Evolutionary conservation across 805 yeast species (phyloP).

Genomic region (Torulaspora maleeae): DNA sequence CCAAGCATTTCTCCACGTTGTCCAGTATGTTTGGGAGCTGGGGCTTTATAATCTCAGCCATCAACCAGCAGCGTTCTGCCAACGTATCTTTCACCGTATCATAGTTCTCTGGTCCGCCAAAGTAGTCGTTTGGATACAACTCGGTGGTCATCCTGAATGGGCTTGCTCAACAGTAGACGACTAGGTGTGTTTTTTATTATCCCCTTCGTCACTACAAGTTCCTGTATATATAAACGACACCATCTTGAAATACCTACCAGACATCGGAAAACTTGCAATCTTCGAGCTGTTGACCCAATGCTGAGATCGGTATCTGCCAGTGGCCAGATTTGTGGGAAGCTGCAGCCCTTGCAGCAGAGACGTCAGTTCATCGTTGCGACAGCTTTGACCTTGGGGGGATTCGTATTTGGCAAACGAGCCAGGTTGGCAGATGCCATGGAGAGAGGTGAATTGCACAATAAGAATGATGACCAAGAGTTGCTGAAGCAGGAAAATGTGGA

Average conservation of each 20-base stretch:
- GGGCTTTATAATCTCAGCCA: conserved; percentile 44
- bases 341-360: conserved; percentile 8
- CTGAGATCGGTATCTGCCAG: background rate
- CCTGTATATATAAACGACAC: background rate
- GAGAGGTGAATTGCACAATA: conserved; percentile 30
- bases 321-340: background rate
- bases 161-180: background rate
- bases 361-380: conserved; percentile 15
- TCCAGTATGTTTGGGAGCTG: conserved; percentile 46
- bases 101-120: conserved; percentile 18
- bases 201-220: background rate
- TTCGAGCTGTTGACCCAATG: background rate
- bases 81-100: conserved; percentile 10
- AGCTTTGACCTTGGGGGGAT: conserved; percentile 18
- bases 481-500: conserved; percentile 34
- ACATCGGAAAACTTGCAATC: background rate
- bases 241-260: background rate
- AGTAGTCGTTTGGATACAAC: conserved; percentile 30
- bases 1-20: conserved; percentile 40
- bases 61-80: conserved; percentile 43
- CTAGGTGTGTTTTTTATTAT: background rate
- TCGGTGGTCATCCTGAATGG: conserved; percentile 33
- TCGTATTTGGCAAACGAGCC: conserved; percentile 42
- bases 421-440: conserved; percentile 57
- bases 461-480: conserved; percentile 35